Base-by-base conservation (phyloP, 176 grass and related monocot species). In the Bonia amplexicaulis region DNA sequence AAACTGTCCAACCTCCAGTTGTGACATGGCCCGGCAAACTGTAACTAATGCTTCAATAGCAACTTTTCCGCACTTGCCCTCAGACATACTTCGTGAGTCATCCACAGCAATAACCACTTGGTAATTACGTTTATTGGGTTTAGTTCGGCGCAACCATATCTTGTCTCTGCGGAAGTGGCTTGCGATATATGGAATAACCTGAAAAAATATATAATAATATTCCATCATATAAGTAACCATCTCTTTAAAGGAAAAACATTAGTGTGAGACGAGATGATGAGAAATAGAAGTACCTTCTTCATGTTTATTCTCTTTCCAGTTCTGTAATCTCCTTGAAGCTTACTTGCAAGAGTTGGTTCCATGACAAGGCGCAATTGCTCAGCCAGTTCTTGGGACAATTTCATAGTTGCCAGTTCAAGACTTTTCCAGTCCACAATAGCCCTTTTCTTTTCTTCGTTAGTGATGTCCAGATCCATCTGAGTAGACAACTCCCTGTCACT, bases 241-340 rank as follows among this genome's bases (percentile, higher is more conserved):
- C 20, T 9, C 57, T 69, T 58, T 65, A 23, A n/a, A 69, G 59
- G 15, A n/a, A 69, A 59, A 62, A 35, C 31, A 11, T 61, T 29
- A 53, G 35, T 25, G 78, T 7, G 23, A 58, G 65, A 80, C 11
- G 11, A 54, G 29, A 53, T 52, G 17, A 78, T 1, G 6, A 44
- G 40, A 60, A 80, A 68, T 7, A 90, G 16, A 84, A 80, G 83
- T 87, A 98, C 96, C 96, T 98, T 98, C 74, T 95, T 98, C 93
- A 98, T 98, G 82, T 98, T 98, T 84, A 98, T 95, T 82, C 93
- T 92, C 62, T 98, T 98, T 90, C 96, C 96, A 92, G 96, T 98
- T 87, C 91, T 89, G 81, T 98, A 98, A 92, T 98, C 96, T 48
- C 96, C 96, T 87, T 98, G 93, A 81, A 98, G 96, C 59, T 98